These are phyloP conservation scores for Phytophthora multivora DNA, from an alignment of 352 stramenopile genomes.

Conservation along the genomic window DNA sequence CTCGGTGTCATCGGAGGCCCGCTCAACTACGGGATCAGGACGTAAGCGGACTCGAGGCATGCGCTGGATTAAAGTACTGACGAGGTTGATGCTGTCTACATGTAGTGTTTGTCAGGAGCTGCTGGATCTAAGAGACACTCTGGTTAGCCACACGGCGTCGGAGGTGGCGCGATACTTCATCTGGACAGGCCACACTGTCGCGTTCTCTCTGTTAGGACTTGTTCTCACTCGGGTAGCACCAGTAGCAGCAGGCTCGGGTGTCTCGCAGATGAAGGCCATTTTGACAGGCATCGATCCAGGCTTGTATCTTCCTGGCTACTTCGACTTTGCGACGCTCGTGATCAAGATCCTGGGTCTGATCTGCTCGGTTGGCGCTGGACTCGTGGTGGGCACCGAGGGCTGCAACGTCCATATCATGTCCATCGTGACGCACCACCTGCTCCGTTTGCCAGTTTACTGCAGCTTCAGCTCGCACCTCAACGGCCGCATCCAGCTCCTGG, in stretches of 20 bases:
- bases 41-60: constrained; percentile 26
- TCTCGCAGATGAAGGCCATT: not conserved
- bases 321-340: not conserved
- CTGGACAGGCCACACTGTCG: constrained; percentile 64
- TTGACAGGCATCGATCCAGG: not conserved
- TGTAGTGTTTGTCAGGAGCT: constrained; percentile 46
- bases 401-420: not conserved
- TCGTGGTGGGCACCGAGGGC: not conserved
- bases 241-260: constrained; percentile 42
- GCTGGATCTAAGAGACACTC: constrained; percentile 33
- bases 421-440: not conserved
- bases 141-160: constrained; percentile 43
- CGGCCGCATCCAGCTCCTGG: not conserved
- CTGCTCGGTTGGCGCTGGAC: not conserved
- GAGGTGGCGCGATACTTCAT: constrained; percentile 43
- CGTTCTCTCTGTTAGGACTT: constrained; percentile 62
- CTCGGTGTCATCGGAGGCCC: constrained; percentile 77
- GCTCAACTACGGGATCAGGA: constrained; percentile 67
- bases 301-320: not conserved
- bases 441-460: not conserved
- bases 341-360: not conserved
- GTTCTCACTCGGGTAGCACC: constrained; percentile 64
- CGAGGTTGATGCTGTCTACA: not conserved
- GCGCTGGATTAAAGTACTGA: not conserved
- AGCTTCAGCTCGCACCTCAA: not conserved